These are phyloP conservation scores for Dactylonectria estremocensis DNA, from an alignment of 2,329 filamentous ascomycete genomes.

Conservation along the genomic window DNA sequence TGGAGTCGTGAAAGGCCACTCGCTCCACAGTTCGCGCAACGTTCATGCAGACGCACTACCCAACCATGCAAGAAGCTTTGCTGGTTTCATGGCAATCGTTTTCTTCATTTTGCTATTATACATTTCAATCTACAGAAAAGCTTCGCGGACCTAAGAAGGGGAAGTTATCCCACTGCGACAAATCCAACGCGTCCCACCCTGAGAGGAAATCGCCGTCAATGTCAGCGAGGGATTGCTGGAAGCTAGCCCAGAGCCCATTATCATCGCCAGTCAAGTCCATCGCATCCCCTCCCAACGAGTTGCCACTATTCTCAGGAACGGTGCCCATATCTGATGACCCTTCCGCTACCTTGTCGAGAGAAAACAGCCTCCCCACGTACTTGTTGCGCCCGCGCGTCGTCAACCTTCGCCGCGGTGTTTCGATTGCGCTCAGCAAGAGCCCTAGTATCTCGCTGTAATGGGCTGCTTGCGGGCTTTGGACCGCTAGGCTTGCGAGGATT, in stretches of 20 bases:
- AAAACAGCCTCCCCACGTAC: slow-evolving; percentile 45
- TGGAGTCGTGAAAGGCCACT: neutral
- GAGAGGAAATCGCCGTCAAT: slow-evolving; percentile 41
- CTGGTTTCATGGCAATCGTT: neutral
- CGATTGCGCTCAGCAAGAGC: slow-evolving; percentile 61
- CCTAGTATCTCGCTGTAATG: slow-evolving; percentile 72
- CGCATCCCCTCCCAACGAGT: slow-evolving; percentile 1
- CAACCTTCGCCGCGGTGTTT: slow-evolving; percentile 35
- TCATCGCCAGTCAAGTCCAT: slow-evolving; percentile 8
- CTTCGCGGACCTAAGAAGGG: slow-evolving; percentile 36
- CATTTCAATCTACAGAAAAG: slow-evolving; percentile 25
- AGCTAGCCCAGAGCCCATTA: slow-evolving; percentile 14
- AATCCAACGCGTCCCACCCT: slow-evolving; percentile 45
- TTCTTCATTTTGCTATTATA: neutral
- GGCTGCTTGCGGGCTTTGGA: slow-evolving; percentile 68
- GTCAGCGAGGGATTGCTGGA: slow-evolving; percentile 21
- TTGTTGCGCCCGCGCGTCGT: slow-evolving; percentile 40
- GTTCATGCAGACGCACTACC: too few species aligned
- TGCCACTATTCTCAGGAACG: neutral
- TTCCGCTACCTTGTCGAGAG: slow-evolving; percentile 23
- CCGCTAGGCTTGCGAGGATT: slow-evolving; percentile 64
- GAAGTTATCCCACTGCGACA: slow-evolving; percentile 46
- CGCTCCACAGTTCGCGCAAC: neutral
- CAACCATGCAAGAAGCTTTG: neutral
- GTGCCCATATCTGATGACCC: neutral